Conservation (phyloP, 2,329 filamentous ascomycete genomes). For the Xylaria sp. region DNA sequence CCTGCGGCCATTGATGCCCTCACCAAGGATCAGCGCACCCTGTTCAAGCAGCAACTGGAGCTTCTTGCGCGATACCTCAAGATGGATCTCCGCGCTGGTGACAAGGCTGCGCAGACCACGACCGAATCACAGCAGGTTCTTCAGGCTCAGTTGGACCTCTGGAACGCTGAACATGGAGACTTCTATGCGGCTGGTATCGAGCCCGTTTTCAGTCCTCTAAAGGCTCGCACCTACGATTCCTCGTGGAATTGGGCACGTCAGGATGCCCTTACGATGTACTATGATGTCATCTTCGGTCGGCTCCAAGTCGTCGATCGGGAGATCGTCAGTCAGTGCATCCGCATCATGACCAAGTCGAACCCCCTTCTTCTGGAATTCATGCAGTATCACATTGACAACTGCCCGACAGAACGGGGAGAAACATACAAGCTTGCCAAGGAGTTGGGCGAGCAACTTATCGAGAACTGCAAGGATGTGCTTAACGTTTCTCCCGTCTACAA, state of each 20-base stretch:
- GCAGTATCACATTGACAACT: constrained; percentile 99
- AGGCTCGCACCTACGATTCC: constrained; percentile 94
- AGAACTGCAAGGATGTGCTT: constrained; percentile 94
- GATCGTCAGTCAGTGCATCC: constrained; percentile 97
- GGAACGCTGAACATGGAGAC: constrained; percentile 92
- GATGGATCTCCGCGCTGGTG: constrained; percentile 91
- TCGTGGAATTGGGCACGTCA: constrained; percentile 99
- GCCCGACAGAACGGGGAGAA: constrained; percentile 91
- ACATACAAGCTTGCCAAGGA: constrained; percentile 97
- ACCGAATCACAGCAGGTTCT: constrained; percentile 82
- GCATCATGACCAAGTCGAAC: constrained; percentile 98
- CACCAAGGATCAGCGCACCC: constrained; percentile 89
- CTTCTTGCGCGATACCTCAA: constrained; percentile 93
- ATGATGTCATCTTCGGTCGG: constrained; percentile 95
- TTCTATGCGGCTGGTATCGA: constrained; percentile 94
- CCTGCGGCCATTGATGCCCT: constrained; percentile 93
- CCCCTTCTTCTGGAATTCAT: constrained; percentile 95
- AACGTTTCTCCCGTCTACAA: constrained; percentile 84
- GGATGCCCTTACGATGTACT: constrained; percentile 97
- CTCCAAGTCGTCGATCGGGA: constrained; percentile 91
- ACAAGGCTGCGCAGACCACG: constrained; percentile 82
- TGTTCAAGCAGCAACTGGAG: constrained; percentile 98
- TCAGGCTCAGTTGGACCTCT: constrained; percentile 89
- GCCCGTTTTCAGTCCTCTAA: constrained; percentile 86
- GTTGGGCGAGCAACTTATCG: constrained; percentile 85